These are phyloP conservation scores for Paracoccidioides brasiliensis DNA, from an alignment of 2,329 filamentous ascomycete genomes.

Conservation along the genomic window DNA sequence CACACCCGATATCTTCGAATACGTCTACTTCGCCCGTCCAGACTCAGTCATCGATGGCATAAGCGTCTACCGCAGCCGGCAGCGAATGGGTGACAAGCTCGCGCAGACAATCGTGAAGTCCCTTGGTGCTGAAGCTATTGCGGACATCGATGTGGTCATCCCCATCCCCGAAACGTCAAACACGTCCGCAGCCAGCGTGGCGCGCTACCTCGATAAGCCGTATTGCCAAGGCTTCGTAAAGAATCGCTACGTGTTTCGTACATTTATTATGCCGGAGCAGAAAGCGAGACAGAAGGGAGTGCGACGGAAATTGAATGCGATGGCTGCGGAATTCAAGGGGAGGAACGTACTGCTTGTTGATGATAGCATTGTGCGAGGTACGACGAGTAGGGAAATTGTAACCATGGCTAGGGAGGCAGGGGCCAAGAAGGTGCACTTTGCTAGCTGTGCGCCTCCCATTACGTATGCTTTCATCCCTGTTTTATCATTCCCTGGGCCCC, in stretches of 20 bases:
- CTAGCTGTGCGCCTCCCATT: constrained; percentile 69
- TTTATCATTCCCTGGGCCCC: not conserved
- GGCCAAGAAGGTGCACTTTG: constrained; percentile 70
- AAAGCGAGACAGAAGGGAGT: constrained; percentile 71
- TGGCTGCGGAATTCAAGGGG: constrained; percentile 69
- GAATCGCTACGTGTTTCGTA: constrained; percentile 79
- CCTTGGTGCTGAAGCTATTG: constrained; percentile 55
- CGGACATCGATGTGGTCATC: constrained; percentile 68
- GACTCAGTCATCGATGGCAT: constrained; percentile 80
- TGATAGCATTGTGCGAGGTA: constrained; percentile 80
- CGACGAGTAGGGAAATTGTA: constrained; percentile 66
- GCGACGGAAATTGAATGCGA: constrained; percentile 76
- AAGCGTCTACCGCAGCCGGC: constrained; percentile 67
- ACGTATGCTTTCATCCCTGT: constrained; percentile 32
- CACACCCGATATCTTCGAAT: constrained; percentile 77
- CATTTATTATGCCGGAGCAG: constrained; percentile 79
- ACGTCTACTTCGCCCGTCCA: constrained; percentile 74
- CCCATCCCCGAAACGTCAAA: constrained; percentile 76
- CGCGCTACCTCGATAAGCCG: constrained; percentile 61
- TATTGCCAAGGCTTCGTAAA: constrained; percentile 76
- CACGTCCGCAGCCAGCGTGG: constrained; percentile 63
- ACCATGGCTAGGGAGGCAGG: constrained; percentile 74
- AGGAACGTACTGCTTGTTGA: constrained; percentile 75
- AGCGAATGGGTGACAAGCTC: constrained; percentile 75
- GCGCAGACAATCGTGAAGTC: constrained; percentile 57